Conservation (phyloP, 106 monocot species). For the Acorus calamus region DNA sequence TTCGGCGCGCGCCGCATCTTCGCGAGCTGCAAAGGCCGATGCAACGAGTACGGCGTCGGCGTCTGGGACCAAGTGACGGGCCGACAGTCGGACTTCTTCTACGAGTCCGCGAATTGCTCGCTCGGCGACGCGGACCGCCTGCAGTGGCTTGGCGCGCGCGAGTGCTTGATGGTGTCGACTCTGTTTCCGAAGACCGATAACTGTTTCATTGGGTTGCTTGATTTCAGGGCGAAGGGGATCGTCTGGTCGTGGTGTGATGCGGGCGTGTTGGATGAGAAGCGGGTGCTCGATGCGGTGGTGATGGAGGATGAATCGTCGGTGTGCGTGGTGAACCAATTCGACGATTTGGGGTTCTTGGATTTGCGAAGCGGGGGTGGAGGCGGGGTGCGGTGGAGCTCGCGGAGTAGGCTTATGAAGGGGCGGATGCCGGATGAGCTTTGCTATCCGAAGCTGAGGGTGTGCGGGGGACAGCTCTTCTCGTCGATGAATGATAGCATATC, state of each 20-base stretch:
- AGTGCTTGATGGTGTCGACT: conserved; percentile 63
- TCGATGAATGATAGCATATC: conserved; percentile 87
- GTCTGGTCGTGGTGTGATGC: conserved; percentile 74
- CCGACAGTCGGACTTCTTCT: conserved; percentile 60
- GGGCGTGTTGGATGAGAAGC: conserved; percentile 43
- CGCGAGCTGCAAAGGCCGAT: conserved; percentile 80
- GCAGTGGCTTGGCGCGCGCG: conserved; percentile 47
- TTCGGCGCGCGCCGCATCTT: conserved; percentile 40
- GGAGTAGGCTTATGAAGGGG: conserved; percentile 75
- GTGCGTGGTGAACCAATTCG: conserved; percentile 88
- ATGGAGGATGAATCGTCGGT: conserved; percentile 62
- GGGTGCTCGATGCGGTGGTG: conserved; percentile 73
- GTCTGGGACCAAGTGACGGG: conserved; percentile 66
- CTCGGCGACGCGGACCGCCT: conserved; percentile 81
- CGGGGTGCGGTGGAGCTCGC: conserved; percentile 75
- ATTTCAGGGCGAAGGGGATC: conserved; percentile 52
- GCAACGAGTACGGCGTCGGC: conserved; percentile 80
- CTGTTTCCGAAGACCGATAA: conserved; percentile 71
- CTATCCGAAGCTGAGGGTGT: conserved; percentile 63
- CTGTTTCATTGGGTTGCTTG: conserved; percentile 69
- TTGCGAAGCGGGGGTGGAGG: conserved; percentile 27
- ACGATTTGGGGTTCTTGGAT: conserved; percentile 84
- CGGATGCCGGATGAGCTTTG: conserved; percentile 55
- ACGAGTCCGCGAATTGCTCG: conserved; percentile 49
- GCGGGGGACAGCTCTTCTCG: conserved; percentile 70